Percentiles rank a stretch among this genome's conserved stretches.
phyloP scores from a whole-genome alignment of 495 filamentous ascomycete species.

The Hypoxylon fuscum region DNA sequence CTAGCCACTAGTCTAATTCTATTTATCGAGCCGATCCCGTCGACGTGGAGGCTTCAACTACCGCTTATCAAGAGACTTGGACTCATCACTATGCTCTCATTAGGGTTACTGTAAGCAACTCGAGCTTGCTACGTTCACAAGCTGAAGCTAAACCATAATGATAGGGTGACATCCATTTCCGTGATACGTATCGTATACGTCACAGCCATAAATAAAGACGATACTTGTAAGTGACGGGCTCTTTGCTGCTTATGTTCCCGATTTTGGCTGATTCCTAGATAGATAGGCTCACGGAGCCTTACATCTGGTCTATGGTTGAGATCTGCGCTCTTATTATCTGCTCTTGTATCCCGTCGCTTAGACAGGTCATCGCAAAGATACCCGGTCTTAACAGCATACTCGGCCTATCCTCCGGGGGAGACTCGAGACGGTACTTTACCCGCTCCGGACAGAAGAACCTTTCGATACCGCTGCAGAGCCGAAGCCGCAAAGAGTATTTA shows the following conservation, averaged over 20 bases:
- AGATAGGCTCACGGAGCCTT: conserved; percentile 29
- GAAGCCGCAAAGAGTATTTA: conserved; percentile 15
- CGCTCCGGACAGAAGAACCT: conserved; percentile 1
- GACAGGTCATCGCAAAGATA: conserved; percentile 31
- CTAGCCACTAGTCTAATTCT: conserved; percentile 38
- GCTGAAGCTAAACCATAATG: neutral
- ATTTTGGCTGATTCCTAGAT: neutral
- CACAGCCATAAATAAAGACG: conserved; percentile 14
- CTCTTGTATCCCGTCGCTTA: conserved; percentile 42
- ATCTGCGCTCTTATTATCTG: conserved; percentile 43
- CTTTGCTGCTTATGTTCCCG: neutral
- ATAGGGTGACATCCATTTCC: conserved; percentile 30
- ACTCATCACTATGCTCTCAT: conserved; percentile 53
- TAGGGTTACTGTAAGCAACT: conserved; percentile 50
- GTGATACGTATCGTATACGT: conserved; percentile 35
- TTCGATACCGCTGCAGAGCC: conserved; percentile 23
- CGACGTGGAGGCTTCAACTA: conserved; percentile 44
- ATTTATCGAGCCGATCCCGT: conserved; percentile 44
- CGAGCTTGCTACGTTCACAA: neutral
- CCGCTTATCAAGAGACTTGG: conserved; percentile 51
- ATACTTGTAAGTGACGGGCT: conserved; percentile 25
- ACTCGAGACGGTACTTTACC: conserved; percentile 8
- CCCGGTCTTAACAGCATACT: conserved; percentile 34
- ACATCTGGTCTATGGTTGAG: conserved; percentile 44
- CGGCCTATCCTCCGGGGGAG: conserved; percentile 23